phyloP scores from a whole-genome alignment of 1,284 basidiomycete species.

The Veloporphyrellus conicus region DNA sequence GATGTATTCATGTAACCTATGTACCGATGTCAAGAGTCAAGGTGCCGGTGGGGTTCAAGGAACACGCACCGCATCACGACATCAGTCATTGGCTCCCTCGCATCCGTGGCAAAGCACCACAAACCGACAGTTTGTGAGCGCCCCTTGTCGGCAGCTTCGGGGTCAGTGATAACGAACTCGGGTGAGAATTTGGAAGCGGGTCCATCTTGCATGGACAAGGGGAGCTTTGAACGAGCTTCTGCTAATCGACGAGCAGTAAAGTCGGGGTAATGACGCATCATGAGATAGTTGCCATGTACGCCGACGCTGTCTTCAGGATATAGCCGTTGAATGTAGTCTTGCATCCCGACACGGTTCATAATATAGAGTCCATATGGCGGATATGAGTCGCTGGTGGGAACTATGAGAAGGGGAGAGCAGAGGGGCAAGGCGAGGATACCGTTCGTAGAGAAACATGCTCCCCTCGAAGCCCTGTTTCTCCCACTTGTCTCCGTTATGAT shows the following conservation, averaged over 20 bases:
- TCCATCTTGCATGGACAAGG: slow-evolving; percentile 29
- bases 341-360: slow-evolving; percentile 81
- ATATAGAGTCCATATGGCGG: slow-evolving; percentile 86
- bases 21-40: slow-evolving; percentile 1
- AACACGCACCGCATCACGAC: slow-evolving; percentile 57
- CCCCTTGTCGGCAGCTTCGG: slow-evolving; percentile 52
- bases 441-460: slow-evolving; percentile 83
- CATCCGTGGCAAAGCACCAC: slow-evolving; percentile 72
- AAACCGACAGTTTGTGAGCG: slow-evolving; percentile 61
- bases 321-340: slow-evolving; percentile 75
- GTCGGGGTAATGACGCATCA: slow-evolving; percentile 70
- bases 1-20: slow-evolving; percentile 60
- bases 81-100: slow-evolving; percentile 65
- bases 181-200: slow-evolving; percentile 46
- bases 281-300: slow-evolving; percentile 60
- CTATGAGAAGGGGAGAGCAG: slow-evolving; percentile 1
- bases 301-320: slow-evolving; percentile 78
- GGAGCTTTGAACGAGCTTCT: slow-evolving; percentile 29
- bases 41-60: background rate
- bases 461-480: slow-evolving; percentile 84
- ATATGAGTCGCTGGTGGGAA: slow-evolving; percentile 50
- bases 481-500: slow-evolving; percentile 68
- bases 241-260: slow-evolving; percentile 55
- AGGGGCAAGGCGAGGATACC: slow-evolving; percentile 40
- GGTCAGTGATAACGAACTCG: slow-evolving; percentile 39